These are phyloP conservation scores for Penicillium psychrofluorescens DNA, from an alignment of 495 filamentous ascomycete genomes.

Conservation along the genomic window DNA sequence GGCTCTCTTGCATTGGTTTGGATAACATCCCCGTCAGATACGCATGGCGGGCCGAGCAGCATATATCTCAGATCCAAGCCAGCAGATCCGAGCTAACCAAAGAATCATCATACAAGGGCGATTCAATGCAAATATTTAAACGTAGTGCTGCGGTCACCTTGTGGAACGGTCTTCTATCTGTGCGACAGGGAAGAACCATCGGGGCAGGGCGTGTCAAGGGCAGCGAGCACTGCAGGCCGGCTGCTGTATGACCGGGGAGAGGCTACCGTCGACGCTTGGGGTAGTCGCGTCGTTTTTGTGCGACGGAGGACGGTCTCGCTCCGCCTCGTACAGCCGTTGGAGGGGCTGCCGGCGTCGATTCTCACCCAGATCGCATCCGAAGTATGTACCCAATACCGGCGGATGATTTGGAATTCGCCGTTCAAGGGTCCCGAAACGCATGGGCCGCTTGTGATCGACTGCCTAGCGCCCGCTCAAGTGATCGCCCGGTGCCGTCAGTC, in stretches of 20 bases:
- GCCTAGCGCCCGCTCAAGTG: conserved; percentile 29
- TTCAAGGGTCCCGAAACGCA: conserved; percentile 14
- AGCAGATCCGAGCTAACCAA: not conserved
- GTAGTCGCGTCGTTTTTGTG: conserved; percentile 12
- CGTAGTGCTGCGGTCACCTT: conserved; percentile 7
- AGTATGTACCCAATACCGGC: not conserved
- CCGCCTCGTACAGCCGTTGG: conserved; percentile 14
- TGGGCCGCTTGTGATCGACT: conserved; percentile 27
- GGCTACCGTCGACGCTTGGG: not conserved
- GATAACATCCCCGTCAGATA: no score
- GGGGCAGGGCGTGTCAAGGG: conserved; percentile 14
- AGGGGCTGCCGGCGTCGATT: not conserved
- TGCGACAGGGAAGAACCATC: conserved; percentile 6
- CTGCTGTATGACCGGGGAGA: conserved; percentile 15
- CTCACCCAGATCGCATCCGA: no score
- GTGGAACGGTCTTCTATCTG: conserved; percentile 5
- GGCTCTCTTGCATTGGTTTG: no score
- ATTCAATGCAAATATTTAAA: no score
- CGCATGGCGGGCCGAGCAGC: no score
- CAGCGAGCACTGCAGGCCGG: conserved; percentile 9
- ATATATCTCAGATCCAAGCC: not conserved
- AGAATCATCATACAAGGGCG: not conserved
- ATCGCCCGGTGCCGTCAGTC: conserved; percentile 5
- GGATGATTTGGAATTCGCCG: conserved; percentile 7
- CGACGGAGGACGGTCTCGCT: conserved; percentile 9